Conservation (phyloP, 2,329 filamentous ascomycete species). For the Xylariaceae sp. region DNA sequence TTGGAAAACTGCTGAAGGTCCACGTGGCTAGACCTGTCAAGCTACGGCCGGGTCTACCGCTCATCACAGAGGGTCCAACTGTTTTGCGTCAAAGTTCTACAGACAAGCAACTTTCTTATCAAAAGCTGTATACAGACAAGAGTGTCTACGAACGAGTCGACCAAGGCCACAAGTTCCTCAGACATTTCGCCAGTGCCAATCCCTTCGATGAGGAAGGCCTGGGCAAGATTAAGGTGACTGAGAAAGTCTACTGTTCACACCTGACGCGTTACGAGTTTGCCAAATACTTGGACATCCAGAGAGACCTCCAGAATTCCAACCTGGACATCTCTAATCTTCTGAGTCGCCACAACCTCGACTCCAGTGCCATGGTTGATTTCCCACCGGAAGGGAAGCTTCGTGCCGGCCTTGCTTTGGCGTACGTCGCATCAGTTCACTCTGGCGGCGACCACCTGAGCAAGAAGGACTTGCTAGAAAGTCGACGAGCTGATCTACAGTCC, state of each 20-base stretch:
- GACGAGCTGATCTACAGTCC: background rate
- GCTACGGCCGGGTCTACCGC: slow-evolving; percentile 32
- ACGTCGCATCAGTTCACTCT: slow-evolving; percentile 12
- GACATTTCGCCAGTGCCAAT: slow-evolving; percentile 32
- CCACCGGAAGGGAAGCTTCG: slow-evolving; percentile 4
- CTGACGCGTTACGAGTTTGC: slow-evolving; percentile 24
- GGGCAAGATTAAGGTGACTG: slow-evolving; percentile 17
- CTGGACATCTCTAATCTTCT: slow-evolving; percentile 26
- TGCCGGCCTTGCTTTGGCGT: slow-evolving; percentile 13
- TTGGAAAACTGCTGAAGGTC: slow-evolving; percentile 34
- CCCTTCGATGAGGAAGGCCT: slow-evolving; percentile 26
- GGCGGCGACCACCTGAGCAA: background rate
- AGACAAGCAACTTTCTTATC: slow-evolving; percentile 33
- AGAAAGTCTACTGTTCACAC: slow-evolving; percentile 27
- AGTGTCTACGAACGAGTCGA: slow-evolving; percentile 34
- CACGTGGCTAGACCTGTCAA: slow-evolving; percentile 37
- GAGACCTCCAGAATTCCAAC: slow-evolving; percentile 27
- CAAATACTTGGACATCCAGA: slow-evolving; percentile 30
- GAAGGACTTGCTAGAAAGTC: background rate
- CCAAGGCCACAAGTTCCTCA: slow-evolving; percentile 32
- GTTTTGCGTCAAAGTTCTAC: slow-evolving; percentile 28
- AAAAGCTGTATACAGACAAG: slow-evolving; percentile 33
- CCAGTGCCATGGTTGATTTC: background rate
- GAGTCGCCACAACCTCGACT: slow-evolving; percentile 2
- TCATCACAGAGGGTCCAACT: slow-evolving; percentile 33